Evolutionary conservation across 75 land plant genomes (phyloP).

Genomic region (Pinus albicaulis): DNA sequence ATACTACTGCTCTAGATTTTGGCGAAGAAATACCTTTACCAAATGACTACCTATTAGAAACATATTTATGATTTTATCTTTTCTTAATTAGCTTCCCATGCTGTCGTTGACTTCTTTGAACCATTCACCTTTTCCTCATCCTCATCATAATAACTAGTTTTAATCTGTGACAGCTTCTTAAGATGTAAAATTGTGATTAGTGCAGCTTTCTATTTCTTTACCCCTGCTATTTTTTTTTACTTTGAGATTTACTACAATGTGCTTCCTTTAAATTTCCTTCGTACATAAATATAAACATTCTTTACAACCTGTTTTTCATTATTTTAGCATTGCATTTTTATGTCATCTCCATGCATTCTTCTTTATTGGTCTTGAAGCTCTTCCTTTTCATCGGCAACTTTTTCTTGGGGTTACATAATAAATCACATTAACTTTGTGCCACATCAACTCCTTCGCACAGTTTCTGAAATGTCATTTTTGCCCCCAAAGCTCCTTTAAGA

Average conservation of each 20-base stretch:
- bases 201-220: background rate
- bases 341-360: background rate
- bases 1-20: background rate
- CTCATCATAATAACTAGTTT: background rate
- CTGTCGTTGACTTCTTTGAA: background rate
- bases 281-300: background rate
- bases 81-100: background rate
- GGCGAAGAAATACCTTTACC: background rate
- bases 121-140: background rate
- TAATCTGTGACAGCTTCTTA: background rate
- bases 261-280: background rate
- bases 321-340: background rate
- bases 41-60: background rate
- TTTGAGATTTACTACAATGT: background rate
- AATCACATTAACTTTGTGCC: background rate
- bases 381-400: background rate
- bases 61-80: background rate
- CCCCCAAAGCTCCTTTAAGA: too few species aligned
- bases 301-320: background rate
- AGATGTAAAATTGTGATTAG: background rate
- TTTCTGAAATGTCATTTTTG: too few species aligned
- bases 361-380: background rate
- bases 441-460: too few species aligned
- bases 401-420: background rate
- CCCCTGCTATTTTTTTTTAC: background rate